Conservation (phyloP, 129 eudicot species). For the Silybum marianum region DNA sequence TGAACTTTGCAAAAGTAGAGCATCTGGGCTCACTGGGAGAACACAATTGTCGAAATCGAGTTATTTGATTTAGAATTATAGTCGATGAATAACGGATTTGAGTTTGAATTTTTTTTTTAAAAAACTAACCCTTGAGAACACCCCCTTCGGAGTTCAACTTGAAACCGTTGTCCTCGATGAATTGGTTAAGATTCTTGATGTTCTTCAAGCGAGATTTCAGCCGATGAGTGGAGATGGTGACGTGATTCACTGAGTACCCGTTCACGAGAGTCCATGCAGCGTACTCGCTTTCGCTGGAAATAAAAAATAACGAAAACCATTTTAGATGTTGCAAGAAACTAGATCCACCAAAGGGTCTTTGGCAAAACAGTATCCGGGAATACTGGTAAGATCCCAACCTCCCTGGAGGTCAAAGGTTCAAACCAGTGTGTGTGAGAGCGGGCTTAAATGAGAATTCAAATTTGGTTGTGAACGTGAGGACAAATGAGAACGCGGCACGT, state of each 20-base stretch:
- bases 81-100: not conserved
- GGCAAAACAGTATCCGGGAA: not conserved
- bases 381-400: not conserved
- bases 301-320: not conserved
- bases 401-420: not conserved
- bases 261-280: conserved; percentile 99
- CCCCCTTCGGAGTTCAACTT: conserved; percentile 97
- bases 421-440: not conserved
- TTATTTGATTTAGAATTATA: not conserved
- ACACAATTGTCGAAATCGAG: not conserved
- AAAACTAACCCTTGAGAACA: conserved; percentile 63
- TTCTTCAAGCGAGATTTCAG: conserved; percentile 58
- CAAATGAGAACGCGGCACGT: too few relatives aligned
- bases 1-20: conserved; percentile 86
- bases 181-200: conserved; percentile 62
- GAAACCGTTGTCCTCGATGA: conserved; percentile 76
- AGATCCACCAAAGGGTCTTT: not conserved
- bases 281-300: conserved; percentile 86
- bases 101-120: not conserved
- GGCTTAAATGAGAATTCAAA: too few relatives aligned
- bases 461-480: too few relatives aligned
- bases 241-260: conserved; percentile 86
- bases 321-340: not conserved
- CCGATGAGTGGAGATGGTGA: conserved; percentile 84
- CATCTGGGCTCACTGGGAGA: conserved; percentile 92